Conservation (phyloP, 129 eudicot species). For the Gnaphalium uliginosum region DNA sequence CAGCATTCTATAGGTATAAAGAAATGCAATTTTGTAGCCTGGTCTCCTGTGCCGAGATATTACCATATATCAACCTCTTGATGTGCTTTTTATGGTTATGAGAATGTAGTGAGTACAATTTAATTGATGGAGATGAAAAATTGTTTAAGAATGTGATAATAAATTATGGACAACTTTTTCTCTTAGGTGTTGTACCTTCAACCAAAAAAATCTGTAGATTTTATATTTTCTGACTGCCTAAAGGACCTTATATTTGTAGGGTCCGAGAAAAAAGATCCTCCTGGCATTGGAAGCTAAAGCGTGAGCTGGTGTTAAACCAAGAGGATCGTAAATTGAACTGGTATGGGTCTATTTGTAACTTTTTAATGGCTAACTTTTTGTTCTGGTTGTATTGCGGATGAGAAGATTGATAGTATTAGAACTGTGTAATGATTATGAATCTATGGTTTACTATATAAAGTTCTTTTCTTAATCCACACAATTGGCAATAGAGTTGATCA, state of each 20-base stretch:
- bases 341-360: constrained; percentile 32
- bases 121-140: background rate
- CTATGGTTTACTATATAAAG: constrained; percentile 21
- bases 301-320: constrained; percentile 30
- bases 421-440: constrained; percentile 29
- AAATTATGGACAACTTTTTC: background rate
- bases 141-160: background rate
- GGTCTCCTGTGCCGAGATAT: background rate
- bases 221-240: background rate
- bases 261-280: constrained; percentile 93
- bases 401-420: constrained; percentile 29
- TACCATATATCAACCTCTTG: background rate
- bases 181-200: background rate
- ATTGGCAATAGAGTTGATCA: background rate
- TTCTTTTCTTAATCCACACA: background rate
- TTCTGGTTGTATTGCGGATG: constrained; percentile 28
- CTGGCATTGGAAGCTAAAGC: constrained; percentile 68
- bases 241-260: constrained; percentile 44
- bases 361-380: constrained; percentile 26
- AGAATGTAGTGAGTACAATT: background rate
- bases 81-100: background rate
- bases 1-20: too few species aligned
- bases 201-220: background rate
- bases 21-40: background rate
- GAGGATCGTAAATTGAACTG: constrained; percentile 10